A percentile compares a stretch with the other conserved stretches of the same genome.
Conservation (phyloP, 768 basidiomycete species). For the Mycena pura region DNA sequence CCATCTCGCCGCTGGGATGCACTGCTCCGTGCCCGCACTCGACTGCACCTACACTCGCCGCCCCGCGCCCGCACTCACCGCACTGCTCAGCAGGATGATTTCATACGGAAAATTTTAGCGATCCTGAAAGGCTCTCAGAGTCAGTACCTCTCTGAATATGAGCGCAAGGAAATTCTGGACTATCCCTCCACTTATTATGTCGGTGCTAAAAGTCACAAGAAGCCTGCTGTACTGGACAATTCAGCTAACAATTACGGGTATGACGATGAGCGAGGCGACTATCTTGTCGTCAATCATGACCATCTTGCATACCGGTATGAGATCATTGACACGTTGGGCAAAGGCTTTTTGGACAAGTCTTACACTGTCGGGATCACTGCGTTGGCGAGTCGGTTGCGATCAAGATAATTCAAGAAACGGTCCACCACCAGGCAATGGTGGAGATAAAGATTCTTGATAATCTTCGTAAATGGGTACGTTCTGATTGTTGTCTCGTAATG, state of each 20-base stretch:
- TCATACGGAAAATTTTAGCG: slow-evolving; percentile 53
- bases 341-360: slow-evolving; percentile 97
- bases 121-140: slow-evolving; percentile 70
- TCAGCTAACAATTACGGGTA: slow-evolving; percentile 91
- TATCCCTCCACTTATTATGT: slow-evolving; percentile 84
- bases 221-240: slow-evolving; percentile 73
- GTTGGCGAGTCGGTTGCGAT: slow-evolving; percentile 97
- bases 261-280: slow-evolving; percentile 98
- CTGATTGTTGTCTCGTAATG: neutral
- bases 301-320: slow-evolving; percentile 99
- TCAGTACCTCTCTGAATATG: slow-evolving; percentile 83
- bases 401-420: slow-evolving; percentile 98
- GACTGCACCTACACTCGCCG: no score
- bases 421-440: slow-evolving; percentile 98
- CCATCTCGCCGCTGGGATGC: no score
- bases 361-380: slow-evolving; percentile 93
- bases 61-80: no score
- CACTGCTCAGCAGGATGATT: no score
- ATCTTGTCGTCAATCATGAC: slow-evolving; percentile 87
- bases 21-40: no score
- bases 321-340: slow-evolving; percentile 89
- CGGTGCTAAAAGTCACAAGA: slow-evolving; percentile 84
- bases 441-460: slow-evolving; percentile 99
- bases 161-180: slow-evolving; percentile 90
- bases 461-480: slow-evolving; percentile 94